Base-by-base conservation (phyloP, 2,329 filamentous ascomycete genomes). In the Scytalidium lignicola region DNA sequence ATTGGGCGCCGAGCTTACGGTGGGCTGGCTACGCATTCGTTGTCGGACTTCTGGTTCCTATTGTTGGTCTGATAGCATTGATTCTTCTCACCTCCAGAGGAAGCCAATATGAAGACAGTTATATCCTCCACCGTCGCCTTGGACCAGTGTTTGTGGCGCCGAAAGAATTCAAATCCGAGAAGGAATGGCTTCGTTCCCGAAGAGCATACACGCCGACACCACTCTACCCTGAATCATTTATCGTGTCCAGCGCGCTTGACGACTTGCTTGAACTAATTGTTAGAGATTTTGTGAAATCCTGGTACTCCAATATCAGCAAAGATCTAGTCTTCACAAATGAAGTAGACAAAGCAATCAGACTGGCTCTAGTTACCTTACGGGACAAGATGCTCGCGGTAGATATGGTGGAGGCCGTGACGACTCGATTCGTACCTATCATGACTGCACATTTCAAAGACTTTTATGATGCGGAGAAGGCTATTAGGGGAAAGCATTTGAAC, bases 401-500 rank as follows among this genome's bases (percentile, higher is more conserved):
- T 68, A 70, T 96, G 54, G 88, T 93, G 44, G 91, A 93, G 60
- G 75, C 92, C 42, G 74, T 88, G 42, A 90, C 92, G 17, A 88
- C 86, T 53, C 83, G 86, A 32, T 77, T 97, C 43, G 85, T 96
- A 37, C 95, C 95, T 12, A 83, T 97, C 51, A 67, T 99, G 57
- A 97, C 92, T 23, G 77, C 82, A 9, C 93, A 99, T 67, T 82
- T 99, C 60, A 88, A 82, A 57, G 89, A 96, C 57, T 96, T 96
- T 59, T 89, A 91, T 66, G 84, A 93, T 56, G 93, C 93, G 1
- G 93, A 99, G 71, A 81, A 86, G 50, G 79, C 83, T 8, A 88
- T 99, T 10, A 81, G 92, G 47, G 95, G 95, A 12, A 87, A 84
- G 65, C 89, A 95, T 67, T 74, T 97, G 49, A 93, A 90, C 59